Evolutionary conservation across 108 stramenopile species (phyloP).

Genomic region (Seminavis robusta): DNA sequence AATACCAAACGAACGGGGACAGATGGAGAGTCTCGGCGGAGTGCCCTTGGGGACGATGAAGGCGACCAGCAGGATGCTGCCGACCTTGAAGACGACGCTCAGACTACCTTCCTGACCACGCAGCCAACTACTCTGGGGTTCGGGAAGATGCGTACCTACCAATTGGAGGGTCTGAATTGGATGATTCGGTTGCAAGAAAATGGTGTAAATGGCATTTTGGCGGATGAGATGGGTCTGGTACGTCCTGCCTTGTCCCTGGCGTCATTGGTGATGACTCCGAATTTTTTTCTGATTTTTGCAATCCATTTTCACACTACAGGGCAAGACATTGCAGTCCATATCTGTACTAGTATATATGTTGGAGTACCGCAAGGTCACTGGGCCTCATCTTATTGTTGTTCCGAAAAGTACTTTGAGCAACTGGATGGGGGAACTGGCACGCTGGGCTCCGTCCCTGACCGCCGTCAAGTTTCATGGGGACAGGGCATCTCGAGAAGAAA

Average conservation of each 20-base stretch:
- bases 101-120: conserved; percentile 72
- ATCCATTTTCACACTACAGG: no score
- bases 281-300: no score
- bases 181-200: conserved; percentile 94
- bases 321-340: conserved; percentile 94
- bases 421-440: conserved; percentile 90
- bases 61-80: conserved; percentile 38
- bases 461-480: conserved; percentile 78
- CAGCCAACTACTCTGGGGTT: conserved; percentile 84
- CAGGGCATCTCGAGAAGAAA: conserved; percentile 61
- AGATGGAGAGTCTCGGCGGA: conserved; percentile 12
- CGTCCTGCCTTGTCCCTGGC: no score
- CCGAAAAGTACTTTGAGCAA: conserved; percentile 91
- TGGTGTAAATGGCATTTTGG: conserved; percentile 91
- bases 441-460: conserved; percentile 86
- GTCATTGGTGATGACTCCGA: no score
- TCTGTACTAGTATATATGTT: conserved; percentile 76
- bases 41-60: conserved; percentile 11
- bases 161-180: conserved; percentile 97
- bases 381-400: conserved; percentile 88
- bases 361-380: conserved; percentile 41
- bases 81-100: conserved; percentile 75
- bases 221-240: conserved; percentile 80
- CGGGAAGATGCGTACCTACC: conserved; percentile 90
- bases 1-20: background rate